Evolutionary conservation across 306 rosid species (phyloP), one percentile per base, ranked within the genome.

Genomic region (Lotus japonicus): DNA sequence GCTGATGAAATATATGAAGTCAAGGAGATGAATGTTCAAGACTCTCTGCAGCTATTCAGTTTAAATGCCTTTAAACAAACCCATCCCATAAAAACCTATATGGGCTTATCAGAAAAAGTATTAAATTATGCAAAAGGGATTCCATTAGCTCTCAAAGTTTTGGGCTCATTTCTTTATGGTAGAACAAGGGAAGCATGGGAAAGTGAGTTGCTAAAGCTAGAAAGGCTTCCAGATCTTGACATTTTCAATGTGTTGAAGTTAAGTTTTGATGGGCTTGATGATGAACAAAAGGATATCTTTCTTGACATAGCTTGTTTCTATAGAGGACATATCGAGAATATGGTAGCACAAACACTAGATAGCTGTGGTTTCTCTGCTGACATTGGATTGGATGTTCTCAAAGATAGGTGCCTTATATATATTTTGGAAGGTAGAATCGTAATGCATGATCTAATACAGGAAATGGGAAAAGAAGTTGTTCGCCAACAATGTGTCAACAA

Each of bases 401-500:
- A 13, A 33, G 76, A 77, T 6, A 77, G 41, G 39, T 4, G 72
- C 2, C 61, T 70, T 9, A 35, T 77, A 54, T 54, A 46, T 18
- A 7, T 18, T 56, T 43, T 6, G 3, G 4, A 35, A 1, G 41
- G 49, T 35, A 13, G 4, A 21, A 19, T 75, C 5, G 45, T 49
- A 63, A 81, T 80, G 83, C 87, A 80, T 35, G 83, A 77, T 35
- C 52, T 49, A 16, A 55, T 84, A 42, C 64, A 70, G 6, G 16
- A 66, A 49, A 59, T 73, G 76, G 85, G 77, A 1, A 49, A 28
- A 41, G n/a, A n/a, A n/a, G n/a, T n/a, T n/a, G n/a, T n/a, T n/a
- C n/a, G n/a, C n/a, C n/a, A n/a, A n/a, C n/a, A n/a, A n/a, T n/a
- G n/a, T n/a, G n/a, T n/a, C n/a, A n/a, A n/a, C n/a, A n/a, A n/a